Conservation (phyloP, 2,329 filamentous ascomycete genomes). For the Diaporthe caulivora region DNA sequence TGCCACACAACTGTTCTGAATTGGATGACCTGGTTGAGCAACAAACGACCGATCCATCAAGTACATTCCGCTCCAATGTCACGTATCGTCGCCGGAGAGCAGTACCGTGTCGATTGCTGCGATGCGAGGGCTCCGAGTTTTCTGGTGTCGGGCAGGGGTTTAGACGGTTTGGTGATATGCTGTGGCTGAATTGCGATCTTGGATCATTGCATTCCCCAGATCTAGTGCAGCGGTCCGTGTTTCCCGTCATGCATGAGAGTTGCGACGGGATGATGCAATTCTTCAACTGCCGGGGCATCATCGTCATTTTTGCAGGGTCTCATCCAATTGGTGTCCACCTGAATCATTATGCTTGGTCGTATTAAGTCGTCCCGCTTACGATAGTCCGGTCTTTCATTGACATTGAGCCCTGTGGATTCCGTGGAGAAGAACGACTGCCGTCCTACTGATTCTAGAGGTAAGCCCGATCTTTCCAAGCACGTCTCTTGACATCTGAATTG, state of each 20-base stretch:
- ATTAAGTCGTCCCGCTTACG: neutral
- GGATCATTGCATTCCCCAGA: neutral
- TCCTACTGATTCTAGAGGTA: neutral
- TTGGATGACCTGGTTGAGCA: no score
- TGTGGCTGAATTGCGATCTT: neutral
- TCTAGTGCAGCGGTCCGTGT: conserved; percentile 11
- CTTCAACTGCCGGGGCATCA: conserved; percentile 6
- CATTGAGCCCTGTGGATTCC: neutral
- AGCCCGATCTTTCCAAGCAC: neutral
- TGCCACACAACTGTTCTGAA: no score
- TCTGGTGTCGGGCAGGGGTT: no score
- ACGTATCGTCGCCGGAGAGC: no score
- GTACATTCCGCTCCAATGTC: no score
- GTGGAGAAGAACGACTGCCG: neutral
- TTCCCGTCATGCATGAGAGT: conserved; percentile 17
- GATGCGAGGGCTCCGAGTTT: no score
- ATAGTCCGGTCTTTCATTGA: neutral
- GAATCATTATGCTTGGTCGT: neutral
- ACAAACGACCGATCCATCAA: no score
- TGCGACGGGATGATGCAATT: conserved; percentile 2
- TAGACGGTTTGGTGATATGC: neutral
- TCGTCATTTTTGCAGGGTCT: neutral
- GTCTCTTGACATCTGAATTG: neutral
- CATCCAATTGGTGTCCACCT: neutral
- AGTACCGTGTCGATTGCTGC: no score